Evolutionary conservation across 2,329 filamentous ascomycete genomes (phyloP), one percentile per base, ranked within the genome.

Genomic region (Phaeoacremonium minimum): DNA sequence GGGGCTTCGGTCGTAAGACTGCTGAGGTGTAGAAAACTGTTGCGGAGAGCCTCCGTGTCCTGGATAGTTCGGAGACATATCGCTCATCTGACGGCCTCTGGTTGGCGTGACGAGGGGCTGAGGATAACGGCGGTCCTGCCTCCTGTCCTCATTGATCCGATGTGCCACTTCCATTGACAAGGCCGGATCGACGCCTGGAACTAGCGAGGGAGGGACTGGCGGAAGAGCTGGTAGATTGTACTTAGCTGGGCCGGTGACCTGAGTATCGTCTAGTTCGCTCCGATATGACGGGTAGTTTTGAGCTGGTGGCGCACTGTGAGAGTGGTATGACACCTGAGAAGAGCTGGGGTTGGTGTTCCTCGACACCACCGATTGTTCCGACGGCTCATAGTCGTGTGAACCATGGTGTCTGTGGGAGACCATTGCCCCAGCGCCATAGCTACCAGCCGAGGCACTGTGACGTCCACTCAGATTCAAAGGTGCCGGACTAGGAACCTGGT

Each of bases 141-240:
- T 67, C 36, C 70, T 68, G 15, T 79, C 77, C 32, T 77, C 67
- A 31, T 77, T 69, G 33, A 76, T 69, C n/a, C 72, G 66, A 4
- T 78, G 73, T 2, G 72, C 63, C n/a, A 79, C 63, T 46, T 82
- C 75, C 36, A 72, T 68, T 1, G 75, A 68, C 22, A 80, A 58
- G 14, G 52, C 55, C 4, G 75, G 73, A 42, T 83, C 77, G 17
- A 79, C 64, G 4, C 77, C 78, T n/a, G 78, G 73, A 7, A 83
- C 70, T 15, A 83, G 60, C 4, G 77, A 75, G 2, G 75, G 54
- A 5, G 79, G 79, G 3, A 80, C 61, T 4, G 65, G 52, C 2
- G 72, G 22, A 26, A n/a, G 22, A n/a, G 22, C 22, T n/a, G 22
- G 22, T n/a, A 26, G 22, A 26, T 9, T n/a, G 22, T 26, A 26